Percentiles rank a stretch among this genome's conserved stretches.
Conservation (phyloP, 768 basidiomycete species). For the Leccinum boreale region DNA sequence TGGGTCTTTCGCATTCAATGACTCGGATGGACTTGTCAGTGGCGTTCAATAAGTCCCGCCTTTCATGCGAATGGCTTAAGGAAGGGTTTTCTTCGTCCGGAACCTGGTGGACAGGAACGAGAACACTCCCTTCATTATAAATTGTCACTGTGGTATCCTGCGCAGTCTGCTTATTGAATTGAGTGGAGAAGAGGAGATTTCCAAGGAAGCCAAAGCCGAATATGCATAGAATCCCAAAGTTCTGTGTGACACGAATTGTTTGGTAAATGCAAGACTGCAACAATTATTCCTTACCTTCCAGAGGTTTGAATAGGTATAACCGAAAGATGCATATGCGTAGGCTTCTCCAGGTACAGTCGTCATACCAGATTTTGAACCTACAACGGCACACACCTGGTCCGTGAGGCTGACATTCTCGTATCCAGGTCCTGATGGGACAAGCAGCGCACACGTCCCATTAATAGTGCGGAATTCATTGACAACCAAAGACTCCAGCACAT, state of each 20-base stretch:
- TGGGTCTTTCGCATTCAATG: conserved; percentile 15
- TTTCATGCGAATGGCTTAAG: background rate
- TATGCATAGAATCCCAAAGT: conserved; percentile 42
- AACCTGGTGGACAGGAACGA: background rate
- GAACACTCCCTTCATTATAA: conserved; percentile 13
- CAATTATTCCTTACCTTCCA: conserved; percentile 37
- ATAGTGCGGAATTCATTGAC: conserved; percentile 48
- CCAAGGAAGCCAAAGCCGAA: conserved; percentile 41
- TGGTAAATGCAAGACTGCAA: background rate
- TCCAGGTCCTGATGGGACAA: conserved; percentile 32
- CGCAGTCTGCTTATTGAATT: conserved; percentile 28
- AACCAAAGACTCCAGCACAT: conserved; percentile 30
- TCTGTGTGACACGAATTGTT: conserved; percentile 18
- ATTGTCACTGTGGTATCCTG: conserved; percentile 31
- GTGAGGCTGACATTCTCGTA: conserved; percentile 31
- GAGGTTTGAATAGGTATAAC: conserved; percentile 26
- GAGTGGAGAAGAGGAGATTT: conserved; percentile 35
- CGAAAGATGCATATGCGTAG: conserved; percentile 36
- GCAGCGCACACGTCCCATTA: conserved; percentile 33
- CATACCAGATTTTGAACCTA: conserved; percentile 40
- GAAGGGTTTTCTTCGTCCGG: conserved; percentile 18
- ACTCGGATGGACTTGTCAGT: background rate
- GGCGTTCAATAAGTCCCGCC: too few species aligned
- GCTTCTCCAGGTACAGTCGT: conserved; percentile 39
- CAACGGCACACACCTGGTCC: conserved; percentile 42